Percentiles rank a stretch among this genome's conserved stretches.
Evolutionary conservation across 345 rosid genomes (phyloP).

Genomic region (Toxicodendron radicans): DNA sequence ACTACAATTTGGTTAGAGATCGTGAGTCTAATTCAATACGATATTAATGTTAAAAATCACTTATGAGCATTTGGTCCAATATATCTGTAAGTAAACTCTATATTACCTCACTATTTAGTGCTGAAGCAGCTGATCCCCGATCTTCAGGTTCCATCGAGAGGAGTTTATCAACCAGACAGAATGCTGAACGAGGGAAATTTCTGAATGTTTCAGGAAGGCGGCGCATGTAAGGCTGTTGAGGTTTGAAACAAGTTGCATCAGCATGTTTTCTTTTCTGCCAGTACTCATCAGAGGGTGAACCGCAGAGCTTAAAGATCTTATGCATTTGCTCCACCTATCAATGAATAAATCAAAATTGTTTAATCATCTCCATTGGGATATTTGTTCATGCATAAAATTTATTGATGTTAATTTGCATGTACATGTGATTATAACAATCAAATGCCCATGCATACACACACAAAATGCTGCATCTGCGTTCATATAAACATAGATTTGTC

Average conservation of each 20-base stretch:
- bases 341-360: background rate
- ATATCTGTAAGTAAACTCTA: background rate
- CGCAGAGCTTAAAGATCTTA: slow-evolving; percentile 92
- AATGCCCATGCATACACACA: too few relatives aligned
- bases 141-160: slow-evolving; percentile 67
- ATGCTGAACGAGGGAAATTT: slow-evolving; percentile 53
- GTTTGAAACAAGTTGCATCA: slow-evolving; percentile 74
- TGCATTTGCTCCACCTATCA: slow-evolving; percentile 95
- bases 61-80: background rate
- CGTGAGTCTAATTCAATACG: background rate
- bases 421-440: too few relatives aligned
- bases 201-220: slow-evolving; percentile 53
- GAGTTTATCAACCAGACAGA: slow-evolving; percentile 63
- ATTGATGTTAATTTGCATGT: background rate
- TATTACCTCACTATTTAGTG: slow-evolving; percentile 59
- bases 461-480: too few relatives aligned
- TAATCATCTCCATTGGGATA: background rate
- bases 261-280: slow-evolving; percentile 72
- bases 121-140: slow-evolving; percentile 65
- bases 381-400: background rate
- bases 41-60: background rate
- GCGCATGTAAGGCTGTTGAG: slow-evolving; percentile 66
- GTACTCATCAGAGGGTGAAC: slow-evolving; percentile 78
- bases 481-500: too few relatives aligned
- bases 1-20: background rate